Conservation (phyloP, 1,284 basidiomycete species). For the Porodaedalea pini region DNA sequence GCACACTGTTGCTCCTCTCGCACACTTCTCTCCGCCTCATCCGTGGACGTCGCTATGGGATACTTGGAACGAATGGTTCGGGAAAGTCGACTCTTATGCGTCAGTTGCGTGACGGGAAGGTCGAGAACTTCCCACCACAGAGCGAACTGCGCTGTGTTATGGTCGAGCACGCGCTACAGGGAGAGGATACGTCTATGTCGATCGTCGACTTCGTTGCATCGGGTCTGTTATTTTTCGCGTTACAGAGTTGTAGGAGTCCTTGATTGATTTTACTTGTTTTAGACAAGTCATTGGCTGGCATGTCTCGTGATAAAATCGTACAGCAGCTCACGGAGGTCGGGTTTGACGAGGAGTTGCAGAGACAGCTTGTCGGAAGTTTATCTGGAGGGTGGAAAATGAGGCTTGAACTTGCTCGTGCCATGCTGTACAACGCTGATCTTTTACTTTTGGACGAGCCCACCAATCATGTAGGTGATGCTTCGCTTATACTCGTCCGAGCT, state of each 20-base stretch:
- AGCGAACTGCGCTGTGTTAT: conserved; percentile 86
- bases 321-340: conserved; percentile 84
- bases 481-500: conserved; percentile 19
- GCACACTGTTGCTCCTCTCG: conserved; percentile 91
- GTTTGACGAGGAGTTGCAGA: conserved; percentile 86
- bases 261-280: neutral
- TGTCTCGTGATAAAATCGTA: conserved; percentile 67
- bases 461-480: conserved; percentile 67
- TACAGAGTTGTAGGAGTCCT: neutral
- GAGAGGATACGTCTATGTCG: conserved; percentile 79
- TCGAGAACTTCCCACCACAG: conserved; percentile 93
- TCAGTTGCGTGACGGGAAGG: conserved; percentile 91
- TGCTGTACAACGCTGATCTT: conserved; percentile 94
- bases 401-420: conserved; percentile 88
- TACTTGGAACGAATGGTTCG: conserved; percentile 92
- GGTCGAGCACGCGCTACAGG: conserved; percentile 95
- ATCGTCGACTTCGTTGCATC: conserved; percentile 88
- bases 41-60: conserved; percentile 91
- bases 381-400: conserved; percentile 99
- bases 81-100: conserved; percentile 98
- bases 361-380: conserved; percentile 82
- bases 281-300: conserved; percentile 60
- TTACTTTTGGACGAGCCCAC: conserved; percentile 92
- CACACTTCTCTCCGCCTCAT: conserved; percentile 91
- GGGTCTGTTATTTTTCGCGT: conserved; percentile 44